Evolutionary conservation across 441 rosid genomes (phyloP), one percentile per base, ranked within the genome.

Genomic region (Cnidoscolus chayamansa): DNA sequence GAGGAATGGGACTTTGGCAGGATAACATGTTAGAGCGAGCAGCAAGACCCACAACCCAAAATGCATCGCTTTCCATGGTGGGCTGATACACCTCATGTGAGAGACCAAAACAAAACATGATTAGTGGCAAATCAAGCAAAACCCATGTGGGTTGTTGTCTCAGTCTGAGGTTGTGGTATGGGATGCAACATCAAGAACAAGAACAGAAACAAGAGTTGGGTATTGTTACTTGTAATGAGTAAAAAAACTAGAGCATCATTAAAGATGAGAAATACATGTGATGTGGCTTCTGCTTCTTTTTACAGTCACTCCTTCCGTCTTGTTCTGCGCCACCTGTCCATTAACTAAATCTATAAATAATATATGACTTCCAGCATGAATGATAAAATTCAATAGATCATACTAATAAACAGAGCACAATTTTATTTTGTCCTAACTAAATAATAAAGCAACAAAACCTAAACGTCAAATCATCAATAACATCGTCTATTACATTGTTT

Each of bases 221-320:
- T 20, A 54, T 32, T 48, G 56, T n/a, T 71, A 49, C 40, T 20
- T 49, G 57, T 49, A 49, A 25, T 25, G 56, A 12, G 43, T 25
- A 25, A 40, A 67, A 19, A 6, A 1, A 49, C 1, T 11, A 35
- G 40, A 4, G 32, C 50, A 37, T 68, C 54, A 69, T 56, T 57
- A 69, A 68, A 68, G 72, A 63, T 56, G 72, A 10, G 7, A 25
- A 25, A 55, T 56, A 30, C 37, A 65, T 48, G 40, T 20, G 69
- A 65, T 48, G 40, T 20, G 69, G 11, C 54, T 19, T 30, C 37
- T 53, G 48, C 68, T 51, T 31, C 12, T 31, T 20, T n/a, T 16
- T n/a, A 7, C 5, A 35, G 17, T 53, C 19, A 35, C 7, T 53
- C 8, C 5, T 12, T 4, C 4, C 16, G 16, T 51, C 40, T 35